Percentiles rank a stretch among this genome's conserved stretches.
Conservation (phyloP, 2,329 filamentous ascomycete genomes). For the Cladophialophora bantiana region DNA sequence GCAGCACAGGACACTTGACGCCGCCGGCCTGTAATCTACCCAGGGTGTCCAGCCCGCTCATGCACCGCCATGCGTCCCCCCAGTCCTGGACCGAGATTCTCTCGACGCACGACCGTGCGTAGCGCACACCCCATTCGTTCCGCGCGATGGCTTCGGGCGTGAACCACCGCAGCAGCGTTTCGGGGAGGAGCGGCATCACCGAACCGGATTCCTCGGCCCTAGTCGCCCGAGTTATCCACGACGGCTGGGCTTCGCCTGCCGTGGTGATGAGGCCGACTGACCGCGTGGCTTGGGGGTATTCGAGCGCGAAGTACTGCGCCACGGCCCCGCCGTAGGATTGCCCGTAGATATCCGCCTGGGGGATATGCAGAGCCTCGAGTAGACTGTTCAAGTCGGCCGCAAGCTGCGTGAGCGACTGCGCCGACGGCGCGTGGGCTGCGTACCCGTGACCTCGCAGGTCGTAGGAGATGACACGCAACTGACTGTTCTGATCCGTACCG, state of each 20-base stretch:
- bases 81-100: conserved; percentile 20
- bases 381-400: conserved; percentile 14
- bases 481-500: background rate
- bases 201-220: conserved; percentile 10
- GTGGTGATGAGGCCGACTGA: conserved; percentile 22
- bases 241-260: conserved; percentile 15
- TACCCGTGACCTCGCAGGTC: conserved; percentile 24
- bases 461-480: conserved; percentile 20
- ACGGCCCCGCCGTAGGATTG: conserved; percentile 27
- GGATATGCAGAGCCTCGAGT: conserved; percentile 14
- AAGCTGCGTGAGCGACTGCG: conserved; percentile 12
- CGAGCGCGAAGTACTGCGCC: conserved; percentile 23
- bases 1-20: conserved; percentile 18
- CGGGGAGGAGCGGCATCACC: conserved; percentile 10
- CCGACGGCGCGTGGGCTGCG: conserved; percentile 14
- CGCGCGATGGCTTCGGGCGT: conserved; percentile 21
- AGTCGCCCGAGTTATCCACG: conserved; percentile 16
- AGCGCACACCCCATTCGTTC: conserved; percentile 24
- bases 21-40: background rate
- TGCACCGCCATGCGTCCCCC: conserved; percentile 21
- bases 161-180: conserved; percentile 27
- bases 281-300: conserved; percentile 10
- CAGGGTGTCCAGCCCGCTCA: conserved; percentile 19
- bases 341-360: conserved; percentile 21
- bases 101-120: conserved; percentile 21